Evolutionary conservation across 768 basidiomycete species (phyloP).

Genomic region (Podaxis mareebaensis): DNA sequence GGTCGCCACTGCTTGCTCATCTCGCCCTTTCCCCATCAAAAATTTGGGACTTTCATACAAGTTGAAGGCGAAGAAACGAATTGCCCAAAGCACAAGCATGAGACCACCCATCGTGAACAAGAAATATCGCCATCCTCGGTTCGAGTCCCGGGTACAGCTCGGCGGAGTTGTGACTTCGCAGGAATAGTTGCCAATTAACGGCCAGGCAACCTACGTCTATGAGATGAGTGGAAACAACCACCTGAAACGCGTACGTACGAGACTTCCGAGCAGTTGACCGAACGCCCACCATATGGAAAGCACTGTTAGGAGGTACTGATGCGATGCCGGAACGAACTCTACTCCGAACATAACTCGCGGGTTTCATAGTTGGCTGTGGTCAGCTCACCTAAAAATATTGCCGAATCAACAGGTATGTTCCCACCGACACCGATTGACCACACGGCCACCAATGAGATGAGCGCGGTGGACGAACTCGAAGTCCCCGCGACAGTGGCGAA

Average conservation of each 20-base stretch:
- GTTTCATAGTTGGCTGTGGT: not conserved
- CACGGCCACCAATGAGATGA: constrained; percentile 52
- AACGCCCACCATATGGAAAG: constrained; percentile 83
- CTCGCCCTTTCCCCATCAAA: constrained; percentile 68
- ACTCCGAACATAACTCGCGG: not conserved
- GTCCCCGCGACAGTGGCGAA: constrained; percentile 66
- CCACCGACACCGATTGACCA: constrained; percentile 75
- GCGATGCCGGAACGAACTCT: constrained; percentile 72
- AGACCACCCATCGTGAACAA: constrained; percentile 71
- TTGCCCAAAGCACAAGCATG: constrained; percentile 60
- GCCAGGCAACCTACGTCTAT: constrained; percentile 63
- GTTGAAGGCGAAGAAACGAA: constrained; percentile 55
- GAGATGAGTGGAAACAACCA: not conserved
- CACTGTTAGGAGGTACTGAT: constrained; percentile 75
- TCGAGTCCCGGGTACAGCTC: constrained; percentile 48
- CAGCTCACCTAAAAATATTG: constrained; percentile 66
- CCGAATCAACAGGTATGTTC: constrained; percentile 68
- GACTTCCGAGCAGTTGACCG: constrained; percentile 64
- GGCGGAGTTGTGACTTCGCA: constrained; percentile 40
- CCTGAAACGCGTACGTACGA: constrained; percentile 27
- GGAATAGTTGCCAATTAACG: constrained; percentile 65
- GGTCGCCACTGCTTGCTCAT: constrained; percentile 62
- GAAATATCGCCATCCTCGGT: constrained; percentile 79
- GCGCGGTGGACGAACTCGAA: constrained; percentile 48
- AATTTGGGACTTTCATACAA: constrained; percentile 77